Conservation (phyloP, 495 filamentous ascomycete genomes). For the Echria macrotheca region DNA sequence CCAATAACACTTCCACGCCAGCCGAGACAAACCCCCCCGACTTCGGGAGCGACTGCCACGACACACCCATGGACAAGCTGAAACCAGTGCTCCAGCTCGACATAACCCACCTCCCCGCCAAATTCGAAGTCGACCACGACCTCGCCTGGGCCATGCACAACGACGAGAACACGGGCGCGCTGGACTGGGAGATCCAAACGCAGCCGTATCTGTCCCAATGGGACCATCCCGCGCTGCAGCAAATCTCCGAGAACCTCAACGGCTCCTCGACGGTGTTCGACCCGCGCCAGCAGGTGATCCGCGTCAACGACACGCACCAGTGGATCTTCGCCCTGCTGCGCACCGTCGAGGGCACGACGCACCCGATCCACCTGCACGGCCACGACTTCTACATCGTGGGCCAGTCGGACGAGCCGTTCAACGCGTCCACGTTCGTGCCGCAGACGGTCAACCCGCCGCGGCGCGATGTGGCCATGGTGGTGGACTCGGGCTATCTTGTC, state of each 20-base stretch:
- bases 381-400: conserved; percentile 19
- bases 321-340: background rate
- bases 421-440: conserved; percentile 9
- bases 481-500: conserved; percentile 32
- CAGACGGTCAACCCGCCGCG: conserved; percentile 44
- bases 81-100: background rate
- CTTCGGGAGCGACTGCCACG: conserved; percentile 9
- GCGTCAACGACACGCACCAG: background rate
- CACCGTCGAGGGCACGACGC: background rate
- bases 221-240: conserved; percentile 6
- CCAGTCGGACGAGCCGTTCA: conserved; percentile 23
- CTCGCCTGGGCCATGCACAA: background rate
- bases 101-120: background rate
- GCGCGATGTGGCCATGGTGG: conserved; percentile 51
- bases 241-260: background rate
- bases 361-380: conserved; percentile 50
- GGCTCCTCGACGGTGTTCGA: background rate
- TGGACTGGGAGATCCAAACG: background rate
- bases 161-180: background rate
- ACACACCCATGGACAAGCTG: conserved; percentile 6
- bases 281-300: conserved; percentile 3
- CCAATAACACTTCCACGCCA: background rate
- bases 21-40: conserved; percentile 2
- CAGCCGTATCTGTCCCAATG: background rate
- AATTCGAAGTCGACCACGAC: conserved; percentile 3